Evolutionary conservation across 2,329 filamentous ascomycete genomes (phyloP), one percentile per base, ranked within the genome.

Genomic region (Neodidymelliopsis sp.): DNA sequence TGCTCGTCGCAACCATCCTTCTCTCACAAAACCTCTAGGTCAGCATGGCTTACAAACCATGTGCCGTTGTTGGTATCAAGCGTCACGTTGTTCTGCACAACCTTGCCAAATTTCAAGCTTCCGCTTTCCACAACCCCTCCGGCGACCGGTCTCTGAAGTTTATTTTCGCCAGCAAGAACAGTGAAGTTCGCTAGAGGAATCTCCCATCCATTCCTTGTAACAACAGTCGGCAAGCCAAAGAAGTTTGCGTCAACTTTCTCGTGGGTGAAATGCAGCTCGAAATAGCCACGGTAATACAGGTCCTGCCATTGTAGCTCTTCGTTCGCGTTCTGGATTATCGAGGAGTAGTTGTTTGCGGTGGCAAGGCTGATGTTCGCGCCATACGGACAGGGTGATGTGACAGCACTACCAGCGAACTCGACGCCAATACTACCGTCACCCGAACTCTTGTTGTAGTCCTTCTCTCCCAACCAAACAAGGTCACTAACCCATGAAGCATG

Each of bases 261-360:
- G 16, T 57, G 56, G 5, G 56, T 60, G 44, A 89, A 75, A 36
- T 81, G 78, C 29, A 90, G 74, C 63, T 87, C 81, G 58, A 84
- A 90, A 73, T 91, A 91, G 1, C 88, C 88, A 13, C 87, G 79
- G 69, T 90, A 91, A 68, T 88, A 90, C 6, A 85, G 69, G 48
- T 90, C 87, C 59, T 86, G 83, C 88, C 87, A 91, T 62, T 88
- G 84, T 35, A 91, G 75, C 67, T 88, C 85, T 0, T 76, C 72
- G 68, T 89, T 90, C 16, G 77, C 71, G 31, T 65, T 65, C 20
- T 72, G 52, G 12, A 71, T 55, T 48, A 59, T 62, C 18, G 46
- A 48, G 11, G 70, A 67, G 49, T 63, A 61, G 38, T 75, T 74
- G 54, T 84, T 79, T 2, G 83, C 82, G 1, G 69, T 67, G 0